These are phyloP conservation scores for Boletus sensibilis DNA, from an alignment of 768 basidiomycete genomes.

Conservation along the genomic window DNA sequence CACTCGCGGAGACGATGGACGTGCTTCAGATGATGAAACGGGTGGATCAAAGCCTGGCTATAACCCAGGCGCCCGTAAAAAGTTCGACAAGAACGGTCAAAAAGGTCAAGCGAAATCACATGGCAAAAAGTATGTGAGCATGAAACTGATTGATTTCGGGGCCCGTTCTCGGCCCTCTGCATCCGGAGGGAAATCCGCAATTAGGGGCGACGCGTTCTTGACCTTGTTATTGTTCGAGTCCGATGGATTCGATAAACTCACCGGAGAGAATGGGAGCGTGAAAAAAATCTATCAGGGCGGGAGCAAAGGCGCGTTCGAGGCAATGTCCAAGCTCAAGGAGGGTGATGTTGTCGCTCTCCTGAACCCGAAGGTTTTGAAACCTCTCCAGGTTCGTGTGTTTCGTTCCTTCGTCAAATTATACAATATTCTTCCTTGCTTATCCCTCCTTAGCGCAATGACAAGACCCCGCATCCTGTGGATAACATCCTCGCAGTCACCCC, in stretches of 20 bases:
- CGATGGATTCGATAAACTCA: constrained; percentile 62
- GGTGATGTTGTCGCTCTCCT: constrained; percentile 90
- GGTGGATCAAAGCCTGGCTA: constrained; percentile 6
- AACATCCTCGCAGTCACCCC: constrained; percentile 90
- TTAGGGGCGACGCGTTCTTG: constrained; percentile 81
- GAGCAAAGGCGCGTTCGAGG: constrained; percentile 89
- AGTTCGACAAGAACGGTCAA: constrained; percentile 11
- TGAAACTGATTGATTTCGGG: constrained; percentile 83
- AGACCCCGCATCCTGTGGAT: constrained; percentile 69
- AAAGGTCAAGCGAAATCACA: constrained; percentile 37
- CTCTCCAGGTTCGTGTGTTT: constrained; percentile 62
- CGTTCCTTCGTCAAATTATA: not conserved
- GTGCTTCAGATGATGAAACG: constrained; percentile 33
- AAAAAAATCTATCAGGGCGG: constrained; percentile 82
- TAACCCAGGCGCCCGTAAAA: constrained; percentile 7
- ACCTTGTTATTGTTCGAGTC: constrained; percentile 87
- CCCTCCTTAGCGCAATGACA: constrained; percentile 30
- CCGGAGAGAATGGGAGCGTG: constrained; percentile 48
- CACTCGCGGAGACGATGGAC: constrained; percentile 45
- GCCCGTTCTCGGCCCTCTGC: constrained; percentile 55
- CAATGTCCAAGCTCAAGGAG: constrained; percentile 78
- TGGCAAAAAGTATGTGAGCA: constrained; percentile 81
- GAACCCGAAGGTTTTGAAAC: constrained; percentile 84
- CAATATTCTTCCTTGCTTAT: not conserved
- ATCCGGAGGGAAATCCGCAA: constrained; percentile 53